Evolutionary conservation across 208 protist genomes (phyloP).

Genomic region (Leishmania braziliensis): DNA sequence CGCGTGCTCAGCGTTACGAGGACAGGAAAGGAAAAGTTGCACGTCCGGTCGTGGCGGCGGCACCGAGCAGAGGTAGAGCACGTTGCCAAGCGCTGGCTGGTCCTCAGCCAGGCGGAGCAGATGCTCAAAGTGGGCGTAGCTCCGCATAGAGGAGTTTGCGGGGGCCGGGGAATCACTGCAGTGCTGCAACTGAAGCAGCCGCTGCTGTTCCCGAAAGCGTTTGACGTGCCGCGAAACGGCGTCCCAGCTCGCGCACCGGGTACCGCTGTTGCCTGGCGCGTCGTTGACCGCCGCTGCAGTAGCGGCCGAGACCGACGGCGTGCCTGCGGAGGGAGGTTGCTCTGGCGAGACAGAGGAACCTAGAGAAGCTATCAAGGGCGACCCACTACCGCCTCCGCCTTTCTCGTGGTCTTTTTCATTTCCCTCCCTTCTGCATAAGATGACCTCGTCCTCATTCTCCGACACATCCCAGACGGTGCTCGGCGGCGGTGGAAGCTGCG

Average conservation of each 20-base stretch:
- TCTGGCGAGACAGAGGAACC: no score
- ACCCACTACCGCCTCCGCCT: neutral
- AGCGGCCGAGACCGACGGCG: neutral
- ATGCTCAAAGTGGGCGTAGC: conserved; percentile 19
- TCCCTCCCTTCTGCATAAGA: neutral
- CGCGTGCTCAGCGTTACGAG: conserved; percentile 43
- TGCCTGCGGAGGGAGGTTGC: neutral
- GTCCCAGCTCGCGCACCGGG: conserved; percentile 14
- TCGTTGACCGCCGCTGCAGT: neutral
- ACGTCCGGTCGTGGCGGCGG: conserved; percentile 54
- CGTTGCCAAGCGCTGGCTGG: conserved; percentile 48
- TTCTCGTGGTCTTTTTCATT: neutral
- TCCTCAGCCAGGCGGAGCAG: conserved; percentile 27
- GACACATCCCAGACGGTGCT: conserved; percentile 20
- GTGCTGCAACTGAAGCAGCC: neutral
- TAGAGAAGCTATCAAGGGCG: neutral
- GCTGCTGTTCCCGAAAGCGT: conserved; percentile 13
- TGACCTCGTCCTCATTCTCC: conserved; percentile 11
- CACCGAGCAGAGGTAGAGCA: conserved; percentile 50
- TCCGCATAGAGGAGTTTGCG: neutral
- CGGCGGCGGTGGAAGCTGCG: conserved; percentile 20
- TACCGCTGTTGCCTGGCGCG: neutral
- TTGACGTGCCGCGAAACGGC: conserved; percentile 16
- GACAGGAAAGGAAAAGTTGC: conserved; percentile 72
- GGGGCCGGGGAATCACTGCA: neutral